phyloP scores from a whole-genome alignment of 192 early-diverging fungal species.

The Podila verticillata region DNA sequence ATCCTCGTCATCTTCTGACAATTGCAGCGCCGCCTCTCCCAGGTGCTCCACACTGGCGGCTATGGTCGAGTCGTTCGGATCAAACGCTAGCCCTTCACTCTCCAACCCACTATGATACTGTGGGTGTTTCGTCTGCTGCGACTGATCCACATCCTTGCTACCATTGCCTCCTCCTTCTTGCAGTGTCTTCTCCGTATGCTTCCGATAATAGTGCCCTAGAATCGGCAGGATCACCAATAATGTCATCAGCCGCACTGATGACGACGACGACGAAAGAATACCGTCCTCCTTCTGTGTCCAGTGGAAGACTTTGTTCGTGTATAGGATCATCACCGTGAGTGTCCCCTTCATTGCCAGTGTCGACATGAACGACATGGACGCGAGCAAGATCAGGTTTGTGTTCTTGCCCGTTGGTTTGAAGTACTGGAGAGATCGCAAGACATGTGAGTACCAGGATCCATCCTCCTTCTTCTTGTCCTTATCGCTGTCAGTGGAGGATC shows the following conservation, averaged over 20 bases:
- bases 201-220: conserved; percentile 36
- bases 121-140: not conserved
- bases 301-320: conserved; percentile 54
- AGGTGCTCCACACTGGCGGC: conserved; percentile 43
- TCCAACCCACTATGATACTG: not conserved
- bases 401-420: conserved; percentile 28
- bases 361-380: conserved; percentile 27
- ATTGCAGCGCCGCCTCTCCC: conserved; percentile 23
- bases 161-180: not conserved
- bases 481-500: not conserved
- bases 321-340: conserved; percentile 45
- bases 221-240: conserved; percentile 50
- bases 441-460: conserved; percentile 21
- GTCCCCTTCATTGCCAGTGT: conserved; percentile 32
- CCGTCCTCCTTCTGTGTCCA: conserved; percentile 61
- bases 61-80: conserved; percentile 9
- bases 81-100: not conserved
- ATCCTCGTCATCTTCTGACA: conserved; percentile 36
- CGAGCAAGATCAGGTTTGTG: conserved; percentile 33
- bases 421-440: conserved; percentile 10
- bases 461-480: conserved; percentile 7
- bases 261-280: conserved; percentile 31
- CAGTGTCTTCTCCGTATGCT: not conserved
- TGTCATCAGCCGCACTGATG: conserved; percentile 28
- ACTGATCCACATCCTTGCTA: conserved; percentile 5